phyloP scores from a whole-genome alignment of 148 eudicot species.

The Camellia granthamiana region DNA sequence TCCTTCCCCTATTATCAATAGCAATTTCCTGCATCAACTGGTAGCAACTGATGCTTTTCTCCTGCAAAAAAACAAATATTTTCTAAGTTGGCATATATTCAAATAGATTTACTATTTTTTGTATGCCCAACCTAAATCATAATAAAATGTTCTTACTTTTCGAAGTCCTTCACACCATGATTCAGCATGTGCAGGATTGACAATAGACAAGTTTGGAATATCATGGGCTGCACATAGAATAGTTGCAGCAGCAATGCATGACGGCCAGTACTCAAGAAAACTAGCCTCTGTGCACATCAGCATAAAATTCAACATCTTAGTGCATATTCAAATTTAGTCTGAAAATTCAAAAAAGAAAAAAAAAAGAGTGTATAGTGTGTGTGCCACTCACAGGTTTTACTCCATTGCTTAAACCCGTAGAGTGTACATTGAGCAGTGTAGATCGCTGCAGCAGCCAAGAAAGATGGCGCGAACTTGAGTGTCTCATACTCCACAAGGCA shows the following conservation, averaged over 20 bases:
- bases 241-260: conserved; percentile 85
- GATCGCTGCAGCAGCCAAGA: too few relatives aligned
- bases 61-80: conserved; percentile 40
- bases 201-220: conserved; percentile 62
- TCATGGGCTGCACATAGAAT: conserved; percentile 79
- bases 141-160: conserved; percentile 50
- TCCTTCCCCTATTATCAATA: conserved; percentile 34
- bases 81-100: too few relatives aligned
- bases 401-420: too few relatives aligned
- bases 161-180: conserved; percentile 88
- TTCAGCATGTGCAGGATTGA: conserved; percentile 61
- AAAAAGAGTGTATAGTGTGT: too few relatives aligned
- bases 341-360: too few relatives aligned
- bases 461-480: too few relatives aligned
- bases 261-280: conserved; percentile 73
- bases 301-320: not conserved
- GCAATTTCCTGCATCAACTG: conserved; percentile 45
- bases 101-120: too few relatives aligned
- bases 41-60: conserved; percentile 60
- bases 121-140: not conserved
- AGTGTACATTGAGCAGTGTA: too few relatives aligned
- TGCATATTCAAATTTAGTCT: too few relatives aligned
- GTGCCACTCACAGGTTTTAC: too few relatives aligned
- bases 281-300: conserved; percentile 52
- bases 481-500: too few relatives aligned